These are phyloP conservation scores for Brassica balearica DNA, from an alignment of 441 rosid genomes.

Conservation along the genomic window DNA sequence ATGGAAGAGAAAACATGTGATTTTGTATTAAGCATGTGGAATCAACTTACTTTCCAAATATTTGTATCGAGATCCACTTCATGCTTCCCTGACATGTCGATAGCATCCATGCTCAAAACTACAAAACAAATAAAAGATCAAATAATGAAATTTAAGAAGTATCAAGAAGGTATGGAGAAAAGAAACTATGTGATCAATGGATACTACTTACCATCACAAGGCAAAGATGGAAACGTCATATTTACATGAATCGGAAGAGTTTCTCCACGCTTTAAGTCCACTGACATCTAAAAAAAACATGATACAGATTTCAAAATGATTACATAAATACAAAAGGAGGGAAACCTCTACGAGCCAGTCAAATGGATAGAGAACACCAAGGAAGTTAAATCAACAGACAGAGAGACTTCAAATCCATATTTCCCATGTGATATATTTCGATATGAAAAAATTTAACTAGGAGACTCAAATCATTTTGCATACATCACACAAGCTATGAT, in stretches of 20 bases:
- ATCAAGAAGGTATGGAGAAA: constrained; percentile 6
- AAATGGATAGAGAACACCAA: constrained; percentile 2
- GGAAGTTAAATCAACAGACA: neutral
- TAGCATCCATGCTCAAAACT: constrained; percentile 97
- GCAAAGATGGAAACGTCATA: constrained; percentile 95
- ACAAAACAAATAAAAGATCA: constrained; percentile 33
- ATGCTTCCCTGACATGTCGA: constrained; percentile 99
- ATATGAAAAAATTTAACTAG: neutral
- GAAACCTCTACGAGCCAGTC: neutral
- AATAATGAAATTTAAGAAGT: constrained; percentile 17
- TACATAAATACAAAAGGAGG: neutral
- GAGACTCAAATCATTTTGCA: neutral
- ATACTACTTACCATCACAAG: constrained; percentile 87
- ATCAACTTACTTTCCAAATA: constrained; percentile 85
- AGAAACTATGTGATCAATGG: constrained; percentile 17
- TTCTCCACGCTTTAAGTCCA: constrained; percentile 96
- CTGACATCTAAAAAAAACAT: constrained; percentile 77
- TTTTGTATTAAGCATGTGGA: constrained; percentile 16
- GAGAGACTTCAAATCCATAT: constrained; percentile 8
- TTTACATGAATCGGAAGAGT: constrained; percentile 97
- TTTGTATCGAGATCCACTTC: constrained; percentile 99
- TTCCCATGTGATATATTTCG: neutral
- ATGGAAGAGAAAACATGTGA: constrained; percentile 14
- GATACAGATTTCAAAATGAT: neutral
- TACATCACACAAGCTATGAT: neutral